Base-by-base conservation (phyloP, 75 land plant species). In the Ceratopteris richardii region DNA sequence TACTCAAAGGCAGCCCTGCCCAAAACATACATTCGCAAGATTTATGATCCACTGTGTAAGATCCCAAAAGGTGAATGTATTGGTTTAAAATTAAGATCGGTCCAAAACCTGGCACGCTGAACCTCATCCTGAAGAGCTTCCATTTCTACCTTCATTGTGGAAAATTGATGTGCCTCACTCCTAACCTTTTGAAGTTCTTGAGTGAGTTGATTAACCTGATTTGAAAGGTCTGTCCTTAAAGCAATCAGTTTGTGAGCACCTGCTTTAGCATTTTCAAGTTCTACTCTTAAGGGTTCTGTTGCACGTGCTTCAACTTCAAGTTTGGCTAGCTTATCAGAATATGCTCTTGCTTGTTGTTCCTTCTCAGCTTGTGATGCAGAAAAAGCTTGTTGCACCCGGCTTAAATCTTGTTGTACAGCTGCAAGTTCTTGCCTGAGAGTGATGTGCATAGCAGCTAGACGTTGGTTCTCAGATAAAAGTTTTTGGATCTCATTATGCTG, bases 401-500 rank as follows among this genome's bases (percentile, higher is more conserved):
- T 81, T 33, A 82, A 23, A 57, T 89, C 95, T 24, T 85, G 83
- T 50, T 86, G 83, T 1, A 83, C 68, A 26, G 79, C 72, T 47
- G 91, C 91, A 52, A 90, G 77, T 30, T 90, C 90, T 56, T 90
- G 87, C 24, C 90, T 72, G 47, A 90, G 67, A 0, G 63, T 73
- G 3, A 71, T 62, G 25, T 77, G 78, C 0, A 91, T 83, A 18
- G 96, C 82, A 17, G 87, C 96, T 50, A 90, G 73, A 62, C 91
- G 72, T 56, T 83, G 91, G 51, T 90, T 90, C 44, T 83, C 96
- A 4, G 70, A 71, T 24, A 66, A 73, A 52, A 90, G 80, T 44
- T 62, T 70, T 56, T 86, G 70, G 54, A 90, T 83, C 77, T 90
- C 96, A 51, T 66, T 62, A 54, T 90, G 82, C 64, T 90, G 96